A percentile compares a stretch with the other conserved stretches of the same genome.
Conservation (phyloP, 495 filamentous ascomycete genomes). For the Neurospora terricola region DNA sequence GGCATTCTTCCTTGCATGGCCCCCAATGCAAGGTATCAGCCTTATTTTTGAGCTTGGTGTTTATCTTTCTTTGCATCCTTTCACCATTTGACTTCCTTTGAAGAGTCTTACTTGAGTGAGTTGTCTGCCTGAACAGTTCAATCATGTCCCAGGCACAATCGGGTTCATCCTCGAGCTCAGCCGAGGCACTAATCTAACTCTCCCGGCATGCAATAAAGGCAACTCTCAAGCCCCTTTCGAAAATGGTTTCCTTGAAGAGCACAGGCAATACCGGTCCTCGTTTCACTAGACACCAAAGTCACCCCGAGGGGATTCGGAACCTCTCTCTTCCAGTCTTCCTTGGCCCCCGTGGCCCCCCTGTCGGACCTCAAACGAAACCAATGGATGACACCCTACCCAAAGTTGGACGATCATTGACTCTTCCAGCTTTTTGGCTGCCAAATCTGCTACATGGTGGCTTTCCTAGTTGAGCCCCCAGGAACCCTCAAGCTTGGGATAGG, state of each 20-base stretch:
- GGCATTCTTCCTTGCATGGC: background rate
- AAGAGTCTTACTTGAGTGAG: background rate
- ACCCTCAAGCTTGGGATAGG: background rate
- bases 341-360: background rate
- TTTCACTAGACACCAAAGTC: background rate
- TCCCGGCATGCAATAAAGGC: background rate
- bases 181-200: background rate
- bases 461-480: background rate
- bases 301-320: background rate
- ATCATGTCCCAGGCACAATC: background rate
- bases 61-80: background rate
- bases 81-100: no score
- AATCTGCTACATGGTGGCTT: background rate
- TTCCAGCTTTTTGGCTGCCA: background rate
- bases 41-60: background rate
- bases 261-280: background rate
- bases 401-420: background rate
- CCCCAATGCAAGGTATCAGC: background rate
- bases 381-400: background rate
- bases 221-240: background rate
- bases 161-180: background rate
- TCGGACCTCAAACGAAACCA: background rate
- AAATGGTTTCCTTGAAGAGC: background rate
- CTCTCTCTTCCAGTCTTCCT: background rate
- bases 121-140: background rate